Evolutionary conservation across 129 eudicot species (phyloP), one percentile per base, ranked within the genome.

Genomic region (Lactuca saligna): DNA sequence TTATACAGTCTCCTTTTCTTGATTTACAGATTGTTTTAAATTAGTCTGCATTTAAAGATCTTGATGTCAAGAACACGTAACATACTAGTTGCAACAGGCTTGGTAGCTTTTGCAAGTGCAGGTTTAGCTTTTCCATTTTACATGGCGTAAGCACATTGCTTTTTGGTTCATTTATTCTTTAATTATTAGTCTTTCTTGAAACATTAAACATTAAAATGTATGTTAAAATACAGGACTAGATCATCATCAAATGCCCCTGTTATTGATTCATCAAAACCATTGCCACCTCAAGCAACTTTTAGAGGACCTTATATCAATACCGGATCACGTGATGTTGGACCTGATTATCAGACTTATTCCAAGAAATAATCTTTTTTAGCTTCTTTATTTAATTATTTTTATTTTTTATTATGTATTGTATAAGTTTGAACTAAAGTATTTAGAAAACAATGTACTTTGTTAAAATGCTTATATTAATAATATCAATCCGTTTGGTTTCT

Each of bases 231-330:
- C 88, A 89, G 96, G 71, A 60, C 91, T 33, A 90, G 56, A 74
- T 86, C 99, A 68, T 86, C 98, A 67, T 83, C 92, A 48, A 85
- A 73, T 82, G 66, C 74, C 4, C 99, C 99, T 7, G 84, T 93
- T 71, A 93, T 93, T 32, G 99, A 93, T 75, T 87, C 99, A 35
- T 85, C 97, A 34, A 93, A 87, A 82, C 88, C 99, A 12, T 77
- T 94, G 63, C 99, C 99, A 57, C 99, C 97, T 55, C 99, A 94
- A 73, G 99, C 99, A 35, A 94, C 97, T 65, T 94, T 94, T 32
- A 82, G 99, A 63, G 99, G 99, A 61, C 99, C 99, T 66, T 94
- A 94, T 66, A 66, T 94, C 49, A 94, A 94, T 68, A 94, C 97
- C 0, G 99, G 99, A 25, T 94, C 99, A 5, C 97, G 93, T 5